A percentile compares a stretch with the other conserved stretches of the same genome.
phyloP scores from a whole-genome alignment of 768 basidiomycete genomes.

The Rhodotorula taiwanensis region DNA sequence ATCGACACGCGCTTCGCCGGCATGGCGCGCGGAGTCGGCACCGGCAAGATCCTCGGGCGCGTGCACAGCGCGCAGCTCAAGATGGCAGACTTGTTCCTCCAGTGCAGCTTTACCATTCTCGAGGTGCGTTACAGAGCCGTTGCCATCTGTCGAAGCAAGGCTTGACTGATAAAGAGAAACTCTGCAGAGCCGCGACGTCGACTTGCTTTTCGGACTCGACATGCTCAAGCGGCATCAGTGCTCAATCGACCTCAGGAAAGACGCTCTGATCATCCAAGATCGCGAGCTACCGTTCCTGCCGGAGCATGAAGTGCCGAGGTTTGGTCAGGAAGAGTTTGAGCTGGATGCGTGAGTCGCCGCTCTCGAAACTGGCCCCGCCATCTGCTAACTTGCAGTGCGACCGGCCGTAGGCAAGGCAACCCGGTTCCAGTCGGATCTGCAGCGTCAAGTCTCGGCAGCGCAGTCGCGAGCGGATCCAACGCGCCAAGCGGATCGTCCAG shows the following conservation, averaged over 20 bases:
- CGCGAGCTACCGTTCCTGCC: slow-evolving; percentile 80
- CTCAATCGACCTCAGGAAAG: slow-evolving; percentile 84
- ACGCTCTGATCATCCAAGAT: slow-evolving; percentile 83
- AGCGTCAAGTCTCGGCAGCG: too few species aligned
- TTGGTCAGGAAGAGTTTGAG: slow-evolving; percentile 49
- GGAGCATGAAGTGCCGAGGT: slow-evolving; percentile 85
- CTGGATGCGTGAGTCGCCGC: slow-evolving; percentile 40
- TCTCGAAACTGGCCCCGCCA: background rate
- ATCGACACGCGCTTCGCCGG: slow-evolving; percentile 80
- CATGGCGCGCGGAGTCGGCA: slow-evolving; percentile 88
- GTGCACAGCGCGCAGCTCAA: slow-evolving; percentile 91
- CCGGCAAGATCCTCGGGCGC: slow-evolving; percentile 84
- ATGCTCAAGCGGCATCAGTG: slow-evolving; percentile 98
- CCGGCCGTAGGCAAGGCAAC: slow-evolving; percentile 32
- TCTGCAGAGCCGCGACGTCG: slow-evolving; percentile 78
- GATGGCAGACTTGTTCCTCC: slow-evolving; percentile 70
- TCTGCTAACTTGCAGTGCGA: background rate
- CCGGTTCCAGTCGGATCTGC: slow-evolving; percentile 19
- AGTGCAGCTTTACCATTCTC: slow-evolving; percentile 91
- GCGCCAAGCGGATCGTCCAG: too few species aligned
- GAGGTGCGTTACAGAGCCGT: slow-evolving; percentile 59
- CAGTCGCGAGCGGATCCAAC: too few species aligned
- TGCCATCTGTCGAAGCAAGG: too few species aligned
- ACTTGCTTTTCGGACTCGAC: slow-evolving; percentile 95
- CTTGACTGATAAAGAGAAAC: too few species aligned